Conservation (phyloP, 129 eudicot genomes). For the Saussurea involucrata region DNA sequence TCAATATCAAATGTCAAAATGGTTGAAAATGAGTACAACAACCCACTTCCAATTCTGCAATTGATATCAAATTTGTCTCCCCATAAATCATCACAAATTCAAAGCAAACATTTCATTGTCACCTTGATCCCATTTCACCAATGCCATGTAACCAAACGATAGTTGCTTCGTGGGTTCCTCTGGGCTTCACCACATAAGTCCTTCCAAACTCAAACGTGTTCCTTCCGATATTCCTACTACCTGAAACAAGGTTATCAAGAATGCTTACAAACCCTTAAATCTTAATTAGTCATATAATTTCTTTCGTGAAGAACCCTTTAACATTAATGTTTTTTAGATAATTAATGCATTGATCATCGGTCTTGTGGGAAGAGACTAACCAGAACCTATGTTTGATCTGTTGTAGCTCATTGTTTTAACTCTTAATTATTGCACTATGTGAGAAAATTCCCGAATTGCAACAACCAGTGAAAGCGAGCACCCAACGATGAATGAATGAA, state of each 20-base stretch:
- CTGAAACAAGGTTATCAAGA: slow-evolving; percentile 39
- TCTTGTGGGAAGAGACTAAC: slow-evolving; percentile 34
- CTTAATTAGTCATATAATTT: slow-evolving; percentile 13
- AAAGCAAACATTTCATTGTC: slow-evolving; percentile 32
- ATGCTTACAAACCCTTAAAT: slow-evolving; percentile 13
- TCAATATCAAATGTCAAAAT: slow-evolving; percentile 38
- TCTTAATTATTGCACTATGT: slow-evolving; percentile 17
- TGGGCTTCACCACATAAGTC: slow-evolving; percentile 83
- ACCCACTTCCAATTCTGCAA: slow-evolving; percentile 34
- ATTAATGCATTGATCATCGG: background rate
- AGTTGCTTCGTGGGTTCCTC: slow-evolving; percentile 80
- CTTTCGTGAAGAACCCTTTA: background rate
- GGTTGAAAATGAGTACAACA: slow-evolving; percentile 25
- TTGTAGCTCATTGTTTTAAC: slow-evolving; percentile 58
- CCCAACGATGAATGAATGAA: slow-evolving; percentile 34
- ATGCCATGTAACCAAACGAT: slow-evolving; percentile 88
- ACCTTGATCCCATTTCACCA: slow-evolving; percentile 90
- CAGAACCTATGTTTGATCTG: slow-evolving; percentile 52
- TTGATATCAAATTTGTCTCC: slow-evolving; percentile 28
- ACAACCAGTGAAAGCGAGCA: slow-evolving; percentile 15
- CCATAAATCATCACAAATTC: slow-evolving; percentile 30
- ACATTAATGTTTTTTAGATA: slow-evolving; percentile 12
- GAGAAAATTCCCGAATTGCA: slow-evolving; percentile 10
- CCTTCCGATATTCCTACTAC: slow-evolving; percentile 47
- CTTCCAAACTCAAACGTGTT: slow-evolving; percentile 69